Base-by-base conservation (phyloP, 306 rosid species). In the Prunus kanzakura region DNA sequence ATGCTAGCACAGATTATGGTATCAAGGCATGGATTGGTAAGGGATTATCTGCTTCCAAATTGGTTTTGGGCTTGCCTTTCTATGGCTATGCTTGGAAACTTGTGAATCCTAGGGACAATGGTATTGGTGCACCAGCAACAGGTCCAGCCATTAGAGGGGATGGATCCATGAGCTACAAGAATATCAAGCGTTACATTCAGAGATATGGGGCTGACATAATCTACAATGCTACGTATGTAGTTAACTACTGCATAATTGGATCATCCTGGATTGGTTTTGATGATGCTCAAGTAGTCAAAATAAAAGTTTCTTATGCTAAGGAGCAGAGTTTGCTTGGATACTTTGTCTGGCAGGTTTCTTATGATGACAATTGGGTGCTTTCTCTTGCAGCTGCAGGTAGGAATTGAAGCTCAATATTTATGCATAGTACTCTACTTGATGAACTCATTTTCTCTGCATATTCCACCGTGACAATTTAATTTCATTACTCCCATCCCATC, bases 51-150 rank as follows among this genome's bases (percentile, higher is more conserved):
- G 74, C 88, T 45, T 77, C 11, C 54, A 85, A 87, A 58, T 66
- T 89, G 57, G 82, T 85, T 77, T 2, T 89, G 64, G 80, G 79
- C 0, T 71, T 89, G 54, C 86, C 91, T 19, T 85, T 81, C 65
- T 81, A 80, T 79, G 91, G 93, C 45, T 83, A 61, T 66, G 86
- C 82, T 3, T 89, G 87, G 91, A 64, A 8, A 49, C 82, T 89
- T 2, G 77, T 49, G 55, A 75, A 64, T 61, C 84, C 73, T 11
- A 70, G 25, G 50, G 78, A 72, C 75, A 64, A 27, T 41, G 43
- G 54, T 0, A 76, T 89, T 3, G 93, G 85, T 29, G 20, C 77
- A 67, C 77, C 72, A 2, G 73, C 88, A 4, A 61, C 69, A 13
- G 89, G 93, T 62, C 82, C 82, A 25, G 84, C 83, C 19, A n/a